Conservation (phyloP, 768 basidiomycete species). For the Boletus rex-veris region DNA sequence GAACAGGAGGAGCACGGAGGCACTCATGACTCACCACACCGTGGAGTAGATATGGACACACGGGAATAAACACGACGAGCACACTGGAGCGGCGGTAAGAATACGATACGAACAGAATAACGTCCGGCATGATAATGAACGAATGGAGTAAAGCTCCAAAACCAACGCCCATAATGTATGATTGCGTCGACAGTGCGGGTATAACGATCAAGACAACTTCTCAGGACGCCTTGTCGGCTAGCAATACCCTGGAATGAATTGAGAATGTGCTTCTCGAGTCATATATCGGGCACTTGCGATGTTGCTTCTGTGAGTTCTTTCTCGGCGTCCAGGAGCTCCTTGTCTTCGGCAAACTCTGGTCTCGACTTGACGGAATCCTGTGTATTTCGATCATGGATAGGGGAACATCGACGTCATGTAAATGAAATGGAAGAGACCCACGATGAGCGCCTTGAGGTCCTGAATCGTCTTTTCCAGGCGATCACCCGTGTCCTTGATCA, state of each 20-base stretch:
- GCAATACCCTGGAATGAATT: slow-evolving; percentile 21
- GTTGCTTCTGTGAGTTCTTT: slow-evolving; percentile 51
- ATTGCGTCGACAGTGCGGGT: slow-evolving; percentile 16
- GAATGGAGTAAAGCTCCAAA: background rate
- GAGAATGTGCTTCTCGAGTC: slow-evolving; percentile 1
- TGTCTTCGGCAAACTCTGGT: slow-evolving; percentile 30
- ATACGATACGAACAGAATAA: slow-evolving; percentile 10
- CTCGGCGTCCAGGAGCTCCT: slow-evolving; percentile 55
- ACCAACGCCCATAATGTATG: background rate
- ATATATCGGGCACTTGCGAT: slow-evolving; percentile 32
- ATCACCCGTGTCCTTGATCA: slow-evolving; percentile 66
- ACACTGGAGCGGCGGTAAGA: slow-evolving; percentile 3
- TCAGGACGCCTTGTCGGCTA: slow-evolving; percentile 14
- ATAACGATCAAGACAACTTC: slow-evolving; percentile 15
- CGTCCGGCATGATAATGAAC: slow-evolving; percentile 14
- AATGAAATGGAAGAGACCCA: slow-evolving; percentile 40
- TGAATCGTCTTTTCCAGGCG: slow-evolving; percentile 60
- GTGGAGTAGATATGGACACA: slow-evolving; percentile 17
- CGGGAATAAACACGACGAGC: slow-evolving; percentile 13
- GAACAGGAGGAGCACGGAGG: slow-evolving; percentile 20
- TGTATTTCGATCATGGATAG: slow-evolving; percentile 4
- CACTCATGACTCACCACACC: slow-evolving; percentile 9
- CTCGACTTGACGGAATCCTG: slow-evolving; percentile 30
- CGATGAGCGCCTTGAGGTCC: slow-evolving; percentile 65
- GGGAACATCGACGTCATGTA: slow-evolving; percentile 14